Percentiles rank a stretch among this genome's conserved stretches.
These are phyloP conservation scores for Geotrichum australiense DNA, from an alignment of 1,139 yeast genomes.

Conservation along the genomic window DNA sequence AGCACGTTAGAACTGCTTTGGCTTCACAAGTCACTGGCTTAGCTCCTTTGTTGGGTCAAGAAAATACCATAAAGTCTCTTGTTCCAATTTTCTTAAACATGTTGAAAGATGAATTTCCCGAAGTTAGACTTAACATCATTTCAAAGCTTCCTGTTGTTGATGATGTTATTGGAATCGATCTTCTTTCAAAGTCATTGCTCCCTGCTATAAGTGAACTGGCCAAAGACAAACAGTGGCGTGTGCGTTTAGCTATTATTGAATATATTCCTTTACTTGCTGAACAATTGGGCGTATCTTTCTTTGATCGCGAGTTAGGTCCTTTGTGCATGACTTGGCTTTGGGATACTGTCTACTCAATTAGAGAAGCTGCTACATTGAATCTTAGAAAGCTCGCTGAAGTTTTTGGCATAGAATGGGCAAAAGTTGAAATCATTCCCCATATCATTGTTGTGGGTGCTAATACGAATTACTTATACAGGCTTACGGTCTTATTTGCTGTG, in stretches of 20 bases:
- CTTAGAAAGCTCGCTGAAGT: conserved; percentile 72
- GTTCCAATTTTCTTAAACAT: conserved; percentile 85
- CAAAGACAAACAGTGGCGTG: conserved; percentile 96
- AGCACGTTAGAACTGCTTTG: conserved; percentile 85
- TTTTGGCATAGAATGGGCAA: conserved; percentile 94
- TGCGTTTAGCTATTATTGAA: conserved; percentile 92
- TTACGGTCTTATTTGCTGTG: conserved; percentile 84
- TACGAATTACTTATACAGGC: conserved; percentile 77
- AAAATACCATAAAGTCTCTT: conserved; percentile 71
- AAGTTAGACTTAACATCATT: conserved; percentile 89
- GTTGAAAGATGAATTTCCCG: conserved; percentile 96
- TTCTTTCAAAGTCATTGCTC: conserved; percentile 74
- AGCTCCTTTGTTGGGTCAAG: conserved; percentile 82
- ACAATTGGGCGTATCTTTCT: conserved; percentile 88
- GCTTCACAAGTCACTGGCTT: conserved; percentile 83
- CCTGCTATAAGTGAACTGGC: conserved; percentile 97
- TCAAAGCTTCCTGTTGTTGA: conserved; percentile 87
- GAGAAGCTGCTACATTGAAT: conserved; percentile 92
- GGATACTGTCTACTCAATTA: conserved; percentile 94
- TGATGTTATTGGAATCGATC: conserved; percentile 87
- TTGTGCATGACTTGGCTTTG: conserved; percentile 95
- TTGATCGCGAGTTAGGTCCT: conserved; percentile 84
- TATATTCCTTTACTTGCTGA: conserved; percentile 95
- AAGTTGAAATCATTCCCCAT: conserved; percentile 71
- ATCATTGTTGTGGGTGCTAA: conserved; percentile 48